Conservation (phyloP, 164 flowering plant genomes). For the Macadamia tetraphylla region DNA sequence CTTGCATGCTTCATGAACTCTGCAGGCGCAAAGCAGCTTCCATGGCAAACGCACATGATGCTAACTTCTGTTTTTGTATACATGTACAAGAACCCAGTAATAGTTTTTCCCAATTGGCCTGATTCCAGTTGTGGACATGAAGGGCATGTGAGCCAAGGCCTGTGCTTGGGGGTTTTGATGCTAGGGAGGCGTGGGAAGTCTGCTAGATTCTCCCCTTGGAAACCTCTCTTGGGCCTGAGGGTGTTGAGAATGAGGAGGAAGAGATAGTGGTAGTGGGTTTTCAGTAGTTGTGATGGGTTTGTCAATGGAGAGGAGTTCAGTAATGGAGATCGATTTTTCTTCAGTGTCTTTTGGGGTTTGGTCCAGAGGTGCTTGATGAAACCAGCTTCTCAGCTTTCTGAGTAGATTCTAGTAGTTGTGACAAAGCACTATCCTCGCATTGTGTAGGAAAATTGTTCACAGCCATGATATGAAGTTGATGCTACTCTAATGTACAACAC, state of each 20-base stretch:
- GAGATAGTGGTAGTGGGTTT: background rate
- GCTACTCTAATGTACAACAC: conserved; percentile 14
- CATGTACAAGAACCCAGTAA: conserved; percentile 59
- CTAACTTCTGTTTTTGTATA: conserved; percentile 55
- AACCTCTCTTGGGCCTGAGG: conserved; percentile 1
- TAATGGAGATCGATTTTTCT: conserved; percentile 2
- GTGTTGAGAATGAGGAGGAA: background rate
- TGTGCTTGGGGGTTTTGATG: background rate
- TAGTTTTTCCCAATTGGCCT: conserved; percentile 73
- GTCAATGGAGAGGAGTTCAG: background rate
- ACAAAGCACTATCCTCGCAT: conserved; percentile 12
- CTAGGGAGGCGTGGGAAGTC: conserved; percentile 27
- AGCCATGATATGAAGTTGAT: conserved; percentile 11
- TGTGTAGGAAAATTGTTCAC: conserved; percentile 12
- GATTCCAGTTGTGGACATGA: conserved; percentile 57
- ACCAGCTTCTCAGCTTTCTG: background rate
- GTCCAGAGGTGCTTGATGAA: background rate
- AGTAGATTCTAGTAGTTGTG: conserved; percentile 7
- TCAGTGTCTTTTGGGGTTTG: conserved; percentile 1
- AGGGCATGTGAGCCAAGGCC: conserved; percentile 44
- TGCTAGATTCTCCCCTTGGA: conserved; percentile 13
- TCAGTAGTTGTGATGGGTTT: background rate
- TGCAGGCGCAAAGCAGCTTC: conserved; percentile 59
- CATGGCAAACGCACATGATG: conserved; percentile 79
- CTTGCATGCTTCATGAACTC: conserved; percentile 77